Evolutionary conservation across 2,329 filamentous ascomycete species (phyloP).

Genomic region (Penicillium sp.): DNA sequence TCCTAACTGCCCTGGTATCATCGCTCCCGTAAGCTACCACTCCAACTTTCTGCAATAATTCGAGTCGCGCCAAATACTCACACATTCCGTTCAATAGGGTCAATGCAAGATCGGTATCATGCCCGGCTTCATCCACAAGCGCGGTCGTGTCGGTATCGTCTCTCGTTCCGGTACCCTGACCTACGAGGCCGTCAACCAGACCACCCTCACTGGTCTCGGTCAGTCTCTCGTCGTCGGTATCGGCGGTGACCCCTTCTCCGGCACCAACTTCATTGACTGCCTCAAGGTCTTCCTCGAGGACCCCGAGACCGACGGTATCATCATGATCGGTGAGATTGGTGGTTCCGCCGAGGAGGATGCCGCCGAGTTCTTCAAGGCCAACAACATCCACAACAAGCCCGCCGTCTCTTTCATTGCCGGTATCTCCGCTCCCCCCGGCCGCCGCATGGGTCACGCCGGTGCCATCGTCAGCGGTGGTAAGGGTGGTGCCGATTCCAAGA

Average conservation of each 20-base stretch:
- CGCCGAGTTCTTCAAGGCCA: constrained; percentile 87
- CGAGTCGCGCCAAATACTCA: constrained; percentile 10
- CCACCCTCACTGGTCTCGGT: constrained; percentile 91
- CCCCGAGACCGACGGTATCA: constrained; percentile 95
- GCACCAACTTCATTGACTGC: constrained; percentile 99
- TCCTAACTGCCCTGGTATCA: constrained; percentile 98
- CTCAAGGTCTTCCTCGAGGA: constrained; percentile 95
- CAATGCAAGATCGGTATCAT: constrained; percentile 99
- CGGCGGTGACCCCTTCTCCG: constrained; percentile 96
- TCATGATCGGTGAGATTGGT: constrained; percentile 99
- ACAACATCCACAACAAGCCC: constrained; percentile 93
- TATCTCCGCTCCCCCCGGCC: constrained; percentile 93
- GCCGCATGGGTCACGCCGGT: constrained; percentile 98
- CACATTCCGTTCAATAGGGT: constrained; percentile 54
- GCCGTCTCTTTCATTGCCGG: constrained; percentile 98
- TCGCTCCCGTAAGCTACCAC: constrained; percentile 62
- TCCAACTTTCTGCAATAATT: neutral
- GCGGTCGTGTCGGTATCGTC: constrained; percentile 97
- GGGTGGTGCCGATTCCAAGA: constrained; percentile 98
- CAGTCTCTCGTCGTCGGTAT: constrained; percentile 98
- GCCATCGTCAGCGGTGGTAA: constrained; percentile 97
- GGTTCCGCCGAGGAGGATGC: constrained; percentile 97
- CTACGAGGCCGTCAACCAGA: constrained; percentile 99
- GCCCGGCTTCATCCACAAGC: constrained; percentile 99
- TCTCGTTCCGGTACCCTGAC: constrained; percentile 97